phyloP scores from a whole-genome alignment of 75 land plant species.

The Cupressus sempervirens region DNA sequence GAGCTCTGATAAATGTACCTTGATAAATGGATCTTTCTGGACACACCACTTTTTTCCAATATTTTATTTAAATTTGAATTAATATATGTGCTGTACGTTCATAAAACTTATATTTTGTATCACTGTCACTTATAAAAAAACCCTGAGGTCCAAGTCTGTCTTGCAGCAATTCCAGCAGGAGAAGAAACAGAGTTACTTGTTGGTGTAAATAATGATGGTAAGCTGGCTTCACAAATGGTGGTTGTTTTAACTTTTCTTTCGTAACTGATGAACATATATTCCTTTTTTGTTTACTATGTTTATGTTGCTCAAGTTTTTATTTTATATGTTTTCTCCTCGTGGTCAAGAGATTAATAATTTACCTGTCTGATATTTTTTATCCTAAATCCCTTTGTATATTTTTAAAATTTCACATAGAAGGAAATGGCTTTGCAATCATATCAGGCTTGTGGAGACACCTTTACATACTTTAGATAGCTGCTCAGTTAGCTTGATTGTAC shows the following conservation, averaged over 20 bases:
- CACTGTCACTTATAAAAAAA: not conserved
- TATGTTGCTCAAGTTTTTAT: not conserved
- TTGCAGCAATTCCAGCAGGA: slow-evolving; percentile 87
- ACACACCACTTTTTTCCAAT: not conserved
- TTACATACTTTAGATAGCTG: not conserved
- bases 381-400: not conserved
- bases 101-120: not conserved
- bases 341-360: not conserved
- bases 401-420: not conserved
- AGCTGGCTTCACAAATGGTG: not conserved
- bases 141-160: not conserved
- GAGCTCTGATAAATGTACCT: slow-evolving; percentile 51
- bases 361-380: not conserved
- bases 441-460: not conserved
- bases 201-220: slow-evolving; percentile 85
- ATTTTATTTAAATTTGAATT: not conserved
- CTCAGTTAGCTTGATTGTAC: not conserved
- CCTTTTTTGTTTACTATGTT: not conserved
- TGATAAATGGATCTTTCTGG: not conserved
- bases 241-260: not conserved
- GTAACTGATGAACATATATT: not conserved
- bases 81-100: not conserved
- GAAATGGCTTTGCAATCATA: not conserved
- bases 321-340: not conserved
- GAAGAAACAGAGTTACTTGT: slow-evolving; percentile 74